These are phyloP conservation scores for Sonneratia caseolaris DNA, from an alignment of 345 rosid genomes.

Conservation along the genomic window DNA sequence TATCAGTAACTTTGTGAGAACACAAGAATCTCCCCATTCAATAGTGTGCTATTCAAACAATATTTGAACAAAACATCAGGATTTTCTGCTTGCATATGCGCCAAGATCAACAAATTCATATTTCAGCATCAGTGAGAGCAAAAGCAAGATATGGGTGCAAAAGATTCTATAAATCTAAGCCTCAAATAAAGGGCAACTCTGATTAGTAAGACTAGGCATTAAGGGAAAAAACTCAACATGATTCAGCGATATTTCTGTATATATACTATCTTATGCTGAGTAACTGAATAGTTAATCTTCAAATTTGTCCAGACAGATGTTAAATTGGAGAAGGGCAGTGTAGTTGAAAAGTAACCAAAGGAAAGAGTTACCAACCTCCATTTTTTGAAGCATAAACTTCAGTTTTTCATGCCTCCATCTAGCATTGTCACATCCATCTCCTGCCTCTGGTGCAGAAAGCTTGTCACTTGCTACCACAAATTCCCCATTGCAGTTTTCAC, in stretches of 20 bases:
- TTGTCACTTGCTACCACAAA: conserved; percentile 88
- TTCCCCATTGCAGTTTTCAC: conserved; percentile 83
- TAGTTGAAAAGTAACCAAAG: not conserved
- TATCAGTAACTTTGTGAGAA: not conserved
- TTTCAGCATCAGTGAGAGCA: too few species aligned
- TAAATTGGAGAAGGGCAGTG: not conserved
- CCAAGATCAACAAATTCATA: not conserved
- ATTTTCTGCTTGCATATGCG: not conserved
- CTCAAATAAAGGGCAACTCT: not conserved
- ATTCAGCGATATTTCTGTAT: not conserved
- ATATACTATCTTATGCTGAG: not conserved
- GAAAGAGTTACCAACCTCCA: conserved; percentile 39
- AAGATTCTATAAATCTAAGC: not conserved
- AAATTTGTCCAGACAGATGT: not conserved
- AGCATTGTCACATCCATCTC: conserved; percentile 88
- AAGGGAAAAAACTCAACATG: not conserved
- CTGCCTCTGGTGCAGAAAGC: conserved; percentile 66
- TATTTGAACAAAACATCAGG: not conserved
- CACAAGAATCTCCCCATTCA: not conserved
- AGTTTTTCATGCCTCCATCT: conserved; percentile 70
- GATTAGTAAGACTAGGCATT: not conserved
- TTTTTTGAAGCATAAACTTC: conserved; percentile 60
- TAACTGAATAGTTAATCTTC: not conserved
- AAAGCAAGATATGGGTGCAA: not conserved
- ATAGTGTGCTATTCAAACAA: not conserved